A percentile compares a stretch with the other conserved stretches of the same genome.
Conservation (phyloP, 768 basidiomycete species). For the Nidularia pulvinata region DNA sequence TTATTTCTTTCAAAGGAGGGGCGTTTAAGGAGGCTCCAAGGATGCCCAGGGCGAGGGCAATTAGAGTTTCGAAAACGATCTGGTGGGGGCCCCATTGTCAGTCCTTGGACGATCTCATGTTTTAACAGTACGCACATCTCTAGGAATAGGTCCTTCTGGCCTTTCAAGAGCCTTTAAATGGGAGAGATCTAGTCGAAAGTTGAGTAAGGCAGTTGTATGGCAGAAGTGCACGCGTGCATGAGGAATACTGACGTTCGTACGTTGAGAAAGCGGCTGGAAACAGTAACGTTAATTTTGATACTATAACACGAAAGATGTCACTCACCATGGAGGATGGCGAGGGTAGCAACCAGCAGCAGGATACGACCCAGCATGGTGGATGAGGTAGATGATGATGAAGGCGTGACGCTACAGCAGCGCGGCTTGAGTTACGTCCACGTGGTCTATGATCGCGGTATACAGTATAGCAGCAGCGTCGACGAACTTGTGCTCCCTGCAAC, state of each 20-base stretch:
- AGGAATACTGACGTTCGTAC: conserved; percentile 63
- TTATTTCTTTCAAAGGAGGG: conserved; percentile 74
- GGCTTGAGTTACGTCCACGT: not conserved
- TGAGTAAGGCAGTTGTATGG: not conserved
- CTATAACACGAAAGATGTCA: conserved; percentile 1
- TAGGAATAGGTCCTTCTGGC: conserved; percentile 66
- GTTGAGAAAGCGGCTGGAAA: conserved; percentile 73
- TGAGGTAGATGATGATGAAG: not conserved
- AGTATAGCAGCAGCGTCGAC: too few relatives aligned
- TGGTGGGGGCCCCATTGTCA: conserved; percentile 18
- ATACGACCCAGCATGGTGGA: conserved; percentile 42
- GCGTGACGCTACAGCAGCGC: too few relatives aligned
- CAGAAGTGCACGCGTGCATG: too few relatives aligned
- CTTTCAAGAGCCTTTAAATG: conserved; percentile 74
- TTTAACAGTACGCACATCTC: conserved; percentile 42
- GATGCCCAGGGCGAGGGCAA: conserved; percentile 66
- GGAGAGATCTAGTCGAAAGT: conserved; percentile 56
- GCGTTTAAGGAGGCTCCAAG: conserved; percentile 74
- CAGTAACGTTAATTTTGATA: conserved; percentile 2
- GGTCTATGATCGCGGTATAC: not conserved
- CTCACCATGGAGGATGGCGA: conserved; percentile 57
- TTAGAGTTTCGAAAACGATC: conserved; percentile 68
- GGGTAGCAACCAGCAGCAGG: conserved; percentile 42
- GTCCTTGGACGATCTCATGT: too few relatives aligned
- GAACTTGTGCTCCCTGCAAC: too few relatives aligned